Base-by-base conservation (phyloP, 202 grass and related monocot genomes). In the Panicum hallii region DNA sequence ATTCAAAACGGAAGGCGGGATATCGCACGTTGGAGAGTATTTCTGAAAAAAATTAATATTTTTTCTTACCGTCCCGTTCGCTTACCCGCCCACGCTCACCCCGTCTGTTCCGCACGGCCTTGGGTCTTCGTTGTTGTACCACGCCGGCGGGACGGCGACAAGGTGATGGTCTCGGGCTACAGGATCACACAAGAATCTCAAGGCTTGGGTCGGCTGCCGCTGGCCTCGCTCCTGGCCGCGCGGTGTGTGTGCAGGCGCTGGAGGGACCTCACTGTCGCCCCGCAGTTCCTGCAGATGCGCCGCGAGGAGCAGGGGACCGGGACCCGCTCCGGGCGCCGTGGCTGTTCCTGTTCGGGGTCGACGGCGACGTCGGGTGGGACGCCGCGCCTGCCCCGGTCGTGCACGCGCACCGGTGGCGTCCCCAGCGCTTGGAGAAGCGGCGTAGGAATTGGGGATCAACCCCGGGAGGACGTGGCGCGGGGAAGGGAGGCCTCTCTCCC, bases 191-290 rank as follows among this genome's bases (percentile, higher is more conserved):
- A 80, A 4, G 11, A 12, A 69, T 5, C 63, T 68, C 63, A 0
- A 9, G 1, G 19, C 20, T 26, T 98, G 55, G 74, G 79, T 49
- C 80, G 85, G 0, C 93, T 98, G 46, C 93, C 95, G 48, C 83
- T 94, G 44, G 60, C 91, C 16, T 90, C 91, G 80, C 78, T 98
- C 79, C 87, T 95, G 43, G 83, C 89, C 7, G 79, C 89, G 47
- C 93, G 95, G 6, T 95, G 95, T 65, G 95, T 87, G 34, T 98
- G 95, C 91, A 79, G 79, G 66, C 94, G 90, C 17, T 98, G 95
- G 93, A 87, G 86, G 80, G 79, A 86, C 60, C 73, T 98, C 77
- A 94, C 95, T 6, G 63, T 70, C 26, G 55, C 91, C 5, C 88
- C 76, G 30, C 91, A 92, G 70, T 95, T 98, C 85, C 76, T 84